Conservation (phyloP, 2,329 filamentous ascomycete species). For the Lojkania enalia region DNA sequence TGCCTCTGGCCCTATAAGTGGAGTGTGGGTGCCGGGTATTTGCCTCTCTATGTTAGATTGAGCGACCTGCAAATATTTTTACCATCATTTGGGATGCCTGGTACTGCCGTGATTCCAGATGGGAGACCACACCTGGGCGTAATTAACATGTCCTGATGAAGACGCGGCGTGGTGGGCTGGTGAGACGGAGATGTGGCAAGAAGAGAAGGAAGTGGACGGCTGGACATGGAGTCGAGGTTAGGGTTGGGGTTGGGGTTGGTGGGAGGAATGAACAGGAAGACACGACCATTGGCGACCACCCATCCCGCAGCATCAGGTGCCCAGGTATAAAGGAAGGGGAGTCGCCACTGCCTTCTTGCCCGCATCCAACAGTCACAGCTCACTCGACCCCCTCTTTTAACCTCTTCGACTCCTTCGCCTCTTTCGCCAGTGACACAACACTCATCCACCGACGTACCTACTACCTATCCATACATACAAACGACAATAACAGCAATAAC, state of each 20-base stretch:
- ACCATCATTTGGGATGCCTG: constrained; percentile 1
- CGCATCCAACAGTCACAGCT: too few relatives aligned
- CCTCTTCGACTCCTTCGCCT: too few relatives aligned
- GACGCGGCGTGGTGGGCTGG: neutral
- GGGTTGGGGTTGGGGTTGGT: neutral
- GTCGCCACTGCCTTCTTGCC: too few relatives aligned
- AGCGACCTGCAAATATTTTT: neutral
- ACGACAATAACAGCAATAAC: neutral
- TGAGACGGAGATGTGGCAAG: constrained; percentile 1
- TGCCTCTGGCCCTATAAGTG: constrained; percentile 3
- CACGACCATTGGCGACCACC: too few relatives aligned
- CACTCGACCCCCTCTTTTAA: too few relatives aligned
- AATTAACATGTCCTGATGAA: neutral
- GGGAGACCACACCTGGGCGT: constrained; percentile 5
- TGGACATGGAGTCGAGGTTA: neutral
- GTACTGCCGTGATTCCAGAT: constrained; percentile 9
- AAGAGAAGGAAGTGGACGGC: neutral
- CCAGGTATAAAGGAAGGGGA: neutral
- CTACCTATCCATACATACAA: neutral
- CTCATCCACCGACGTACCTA: neutral
- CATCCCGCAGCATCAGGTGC: too few relatives aligned
- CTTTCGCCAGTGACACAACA: too few relatives aligned
- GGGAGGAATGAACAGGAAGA: neutral
- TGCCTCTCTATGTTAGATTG: constrained; percentile 1
- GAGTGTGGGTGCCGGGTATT: constrained; percentile 4